These are phyloP conservation scores for Arthrocladium fulminans DNA, from an alignment of 2,329 filamentous ascomycete species.

Conservation along the genomic window DNA sequence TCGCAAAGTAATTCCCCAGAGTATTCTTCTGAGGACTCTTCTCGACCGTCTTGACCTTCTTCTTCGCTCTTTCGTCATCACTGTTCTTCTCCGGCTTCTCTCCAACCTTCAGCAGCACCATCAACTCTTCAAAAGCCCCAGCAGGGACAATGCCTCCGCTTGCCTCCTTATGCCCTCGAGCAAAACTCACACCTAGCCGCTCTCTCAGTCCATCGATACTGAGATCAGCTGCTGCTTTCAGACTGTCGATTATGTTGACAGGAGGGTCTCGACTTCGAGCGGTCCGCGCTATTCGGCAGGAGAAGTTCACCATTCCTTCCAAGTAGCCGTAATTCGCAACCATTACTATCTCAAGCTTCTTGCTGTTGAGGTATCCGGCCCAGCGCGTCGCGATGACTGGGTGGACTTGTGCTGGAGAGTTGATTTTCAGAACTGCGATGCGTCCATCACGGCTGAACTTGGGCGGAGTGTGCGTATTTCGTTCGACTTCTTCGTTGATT, in stretches of 20 bases:
- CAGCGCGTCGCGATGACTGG: conserved; percentile 59
- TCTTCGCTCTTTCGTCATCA: conserved; percentile 26
- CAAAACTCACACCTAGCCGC: conserved; percentile 55
- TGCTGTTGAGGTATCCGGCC: conserved; percentile 52
- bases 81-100: conserved; percentile 41
- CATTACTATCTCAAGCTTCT: conserved; percentile 54
- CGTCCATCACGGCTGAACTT: conserved; percentile 55
- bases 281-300: conserved; percentile 52
- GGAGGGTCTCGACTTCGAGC: conserved; percentile 45
- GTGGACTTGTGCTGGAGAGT: conserved; percentile 54
- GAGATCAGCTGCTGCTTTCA: conserved; percentile 44
- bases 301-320: conserved; percentile 57
- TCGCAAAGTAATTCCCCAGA: conserved; percentile 47
- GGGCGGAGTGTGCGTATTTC: conserved; percentile 53
- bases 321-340: conserved; percentile 60
- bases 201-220: conserved; percentile 35
- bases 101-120: conserved; percentile 50
- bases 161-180: conserved; percentile 58
- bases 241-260: conserved; percentile 54
- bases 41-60: conserved; percentile 27
- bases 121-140: conserved; percentile 57
- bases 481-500: conserved; percentile 53
- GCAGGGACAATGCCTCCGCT: conserved; percentile 55
- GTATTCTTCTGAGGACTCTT: conserved; percentile 46
- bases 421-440: conserved; percentile 56